Base-by-base conservation (phyloP, 2,329 filamentous ascomycete genomes). In the Fusarium oligoseptatum region DNA sequence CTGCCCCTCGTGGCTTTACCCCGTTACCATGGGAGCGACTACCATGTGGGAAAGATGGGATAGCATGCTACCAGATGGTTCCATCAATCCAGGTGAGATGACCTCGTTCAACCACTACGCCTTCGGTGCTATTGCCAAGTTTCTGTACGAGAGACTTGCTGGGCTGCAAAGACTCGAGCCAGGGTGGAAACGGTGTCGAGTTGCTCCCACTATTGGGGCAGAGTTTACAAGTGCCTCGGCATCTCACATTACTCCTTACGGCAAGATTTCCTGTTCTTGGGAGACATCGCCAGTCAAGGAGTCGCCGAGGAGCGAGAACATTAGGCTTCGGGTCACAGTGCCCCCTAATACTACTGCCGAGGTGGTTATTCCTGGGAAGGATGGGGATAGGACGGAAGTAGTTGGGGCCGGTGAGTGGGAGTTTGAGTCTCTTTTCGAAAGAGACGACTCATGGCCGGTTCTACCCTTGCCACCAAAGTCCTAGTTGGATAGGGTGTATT, bases 11-110 rank as follows among this genome's bases (percentile, higher is more conserved):
- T 85, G 83, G 84, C 76, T 80, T 3, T 85, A 85, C 39, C 82
- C 81, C 2, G 79, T 85, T 1, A 79, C 73, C 1, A 84, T 84
- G 81, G 82, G 81, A 6, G 82, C 81, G 0, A 86, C 84, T 1
- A 85, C 83, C 0, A 81, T 83, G 1, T 86, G 83, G 84, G 84
- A 85, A 73, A 80, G 84, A 6, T 85, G 84, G 84, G 82, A 86
- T 24, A 80, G 78, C 20, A 80, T 85, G 71, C 66, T 83, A 10
- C 80, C 82, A 0, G 79, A 85, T 58, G 83, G 82, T 0, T 77
- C 67, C 0, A 79, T 85, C 41, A 85, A 85, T 61, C 79, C 82
- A 0, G 81, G 84, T 0, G 74, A 81, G 29, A 85, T 86, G 84
- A 86, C 83, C 0, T 83, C 80, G 14, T 83, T 84, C 50, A 84